Evolutionary conservation across 495 filamentous ascomycete genomes (phyloP), one percentile per base, ranked within the genome.

Genomic region (Annulohypoxylon bovei): DNA sequence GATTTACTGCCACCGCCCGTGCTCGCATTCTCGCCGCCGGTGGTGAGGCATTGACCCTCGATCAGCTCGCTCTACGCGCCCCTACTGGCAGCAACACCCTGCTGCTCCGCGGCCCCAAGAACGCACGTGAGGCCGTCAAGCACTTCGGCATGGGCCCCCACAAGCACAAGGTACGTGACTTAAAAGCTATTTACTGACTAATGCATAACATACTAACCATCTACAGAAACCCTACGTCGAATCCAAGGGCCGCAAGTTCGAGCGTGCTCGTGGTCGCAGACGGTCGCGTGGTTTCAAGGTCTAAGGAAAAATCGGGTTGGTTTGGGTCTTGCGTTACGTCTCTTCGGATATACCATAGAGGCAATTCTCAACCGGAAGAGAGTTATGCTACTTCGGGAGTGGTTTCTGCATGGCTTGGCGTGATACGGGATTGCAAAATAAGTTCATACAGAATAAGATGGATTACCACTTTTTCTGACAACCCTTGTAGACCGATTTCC

Each of bases 201-300:
- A 0, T 6, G 6, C 7, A 1, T 22, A n/a, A 3, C 14, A 52
- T 20, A 27, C 22, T 49, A 40, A 60, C 62, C 40, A 74, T 57
- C 70, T 72, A 61, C 70, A 93, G 93, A 97, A 97, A 88, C 96
- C 96, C 25, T 94, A 98, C 75, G 89, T 99, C 75, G 89, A 91
- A 82, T 95, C 92, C 88, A 99, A 99, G 90, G 96, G 96, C 76
- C 91, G 96, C 81, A 99, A 99, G 88, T 99, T 98, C 86, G 95
- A 99, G 89, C 86, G 88, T 60, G 95, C 95, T 79, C 94, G 95
- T 94, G 95, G 95, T 79, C 93, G 95, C 81, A 95, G 95, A 87
- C 87, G 93, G 81, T 97, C 94, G 73, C 85, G 89, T 71, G 95
- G 96, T 87, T 99, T 98, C 92, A 99, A 99, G 92, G 95, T 99